Base-by-base conservation (phyloP, 768 basidiomycete genomes). In the Podaxis sp. region DNA sequence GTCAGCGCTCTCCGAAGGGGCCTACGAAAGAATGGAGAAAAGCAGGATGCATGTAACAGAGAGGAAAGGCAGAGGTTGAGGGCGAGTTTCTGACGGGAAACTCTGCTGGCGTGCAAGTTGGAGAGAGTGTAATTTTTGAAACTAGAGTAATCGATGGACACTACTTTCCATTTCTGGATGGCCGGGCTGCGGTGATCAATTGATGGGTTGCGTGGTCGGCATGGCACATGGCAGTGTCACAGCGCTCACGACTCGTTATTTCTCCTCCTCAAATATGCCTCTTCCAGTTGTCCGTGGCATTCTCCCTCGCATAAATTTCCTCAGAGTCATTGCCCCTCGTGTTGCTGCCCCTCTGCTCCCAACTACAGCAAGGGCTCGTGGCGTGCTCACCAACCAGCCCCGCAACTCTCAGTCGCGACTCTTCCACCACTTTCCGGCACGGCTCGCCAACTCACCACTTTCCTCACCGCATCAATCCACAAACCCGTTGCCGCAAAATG, bases 1-100 rank as follows among this genome's bases (percentile, higher is more conserved):
- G 82, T 81, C 84, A 84, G 80, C 79, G 81, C 72, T 77, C 74
- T 68, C 75, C 73, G 58, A 69, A 77, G 69, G 70, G 71, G 72
- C 66, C 64, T 67, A 61, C 60, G 57, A 64, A 65, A 65, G 13
- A 24, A 17, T 51, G 30, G 63, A 68, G 67, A 58, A 57, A 63
- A 68, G 66, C 70, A 48, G 71, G 74, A 83, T 81, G 78, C 83
- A 84, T 83, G 74, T 72, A 78, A 73, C 66, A 68, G 72, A 64
- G 66, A 49, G 59, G 57, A 66, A 57, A 59, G 65, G 24, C 54
- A 65, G 52, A 12, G 12, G 12, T 51, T 28, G 49, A 6, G 19
- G 54, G 63, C 67, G 52, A 51, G 53, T 52, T 52, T 56, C 57
- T 55, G 28, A 38, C 17, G 15, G 26, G 40, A 57, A 55, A 56